Evolutionary conservation across 306 rosid species (phyloP).

Genomic region (Luffa aegyptiaca): DNA sequence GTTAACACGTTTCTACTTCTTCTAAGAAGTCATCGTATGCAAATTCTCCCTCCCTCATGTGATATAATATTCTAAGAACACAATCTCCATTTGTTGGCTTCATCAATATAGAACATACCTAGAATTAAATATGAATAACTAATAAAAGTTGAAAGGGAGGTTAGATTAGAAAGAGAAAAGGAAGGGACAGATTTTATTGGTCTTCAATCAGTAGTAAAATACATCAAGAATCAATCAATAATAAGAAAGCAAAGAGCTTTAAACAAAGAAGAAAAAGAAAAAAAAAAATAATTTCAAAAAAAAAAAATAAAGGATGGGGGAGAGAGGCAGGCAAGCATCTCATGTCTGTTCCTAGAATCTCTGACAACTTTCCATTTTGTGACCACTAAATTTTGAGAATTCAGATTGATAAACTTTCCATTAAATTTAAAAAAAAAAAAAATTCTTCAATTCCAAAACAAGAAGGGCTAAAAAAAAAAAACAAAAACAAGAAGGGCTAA

Average conservation of each 20-base stretch:
- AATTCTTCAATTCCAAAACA: background rate
- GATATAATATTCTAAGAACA: no score
- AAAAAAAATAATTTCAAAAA: background rate
- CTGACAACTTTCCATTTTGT: background rate
- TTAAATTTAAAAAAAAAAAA: background rate
- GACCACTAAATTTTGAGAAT: background rate
- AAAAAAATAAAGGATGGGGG: background rate
- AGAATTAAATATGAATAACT: background rate
- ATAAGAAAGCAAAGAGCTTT: background rate
- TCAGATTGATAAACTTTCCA: background rate
- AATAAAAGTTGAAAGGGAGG: background rate
- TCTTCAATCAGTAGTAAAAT: background rate
- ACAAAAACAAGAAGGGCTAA: background rate
- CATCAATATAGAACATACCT: no score
- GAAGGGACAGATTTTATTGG: slow-evolving; percentile 14
- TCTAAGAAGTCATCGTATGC: no score
- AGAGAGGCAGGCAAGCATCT: background rate
- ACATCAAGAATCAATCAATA: background rate
- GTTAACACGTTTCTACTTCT: no score
- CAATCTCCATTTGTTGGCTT: no score
- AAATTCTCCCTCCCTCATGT: no score
- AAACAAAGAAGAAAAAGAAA: background rate
- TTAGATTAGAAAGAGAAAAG: slow-evolving; percentile 12
- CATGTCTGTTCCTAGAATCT: background rate
- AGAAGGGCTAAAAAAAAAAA: background rate